A percentile compares a stretch with the other conserved stretches of the same genome.
These are phyloP conservation scores for Pichia occidentalis DNA, from an alignment of 805 yeast genomes.

Conservation along the genomic window DNA sequence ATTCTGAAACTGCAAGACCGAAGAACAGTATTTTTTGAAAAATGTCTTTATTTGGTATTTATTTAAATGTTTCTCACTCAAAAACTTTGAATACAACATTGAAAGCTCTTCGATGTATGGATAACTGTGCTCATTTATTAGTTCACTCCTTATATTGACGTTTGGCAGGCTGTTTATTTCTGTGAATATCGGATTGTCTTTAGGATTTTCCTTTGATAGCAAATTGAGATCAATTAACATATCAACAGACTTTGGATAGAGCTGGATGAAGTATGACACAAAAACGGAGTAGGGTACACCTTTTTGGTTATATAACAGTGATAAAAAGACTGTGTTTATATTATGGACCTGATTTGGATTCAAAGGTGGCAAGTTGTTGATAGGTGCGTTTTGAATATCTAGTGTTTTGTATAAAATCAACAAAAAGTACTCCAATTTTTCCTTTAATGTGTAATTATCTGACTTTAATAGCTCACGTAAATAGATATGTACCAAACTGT, in stretches of 20 bases:
- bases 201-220: background rate
- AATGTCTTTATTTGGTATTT: constrained; percentile 3
- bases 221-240: constrained; percentile 6
- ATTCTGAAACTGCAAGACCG: constrained; percentile 6
- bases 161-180: constrained; percentile 6
- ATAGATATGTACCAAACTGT: constrained; percentile 8
- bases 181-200: background rate
- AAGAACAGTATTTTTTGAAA: constrained; percentile 8
- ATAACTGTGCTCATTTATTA: background rate
- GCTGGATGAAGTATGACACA: constrained; percentile 10
- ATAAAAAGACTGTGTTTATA: constrained; percentile 11
- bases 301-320: constrained; percentile 7
- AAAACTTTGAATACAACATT: constrained; percentile 12
- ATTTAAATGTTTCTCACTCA: constrained; percentile 6
- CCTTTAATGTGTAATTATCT: background rate
- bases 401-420: constrained; percentile 13
- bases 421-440: constrained; percentile 14
- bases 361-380: background rate
- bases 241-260: constrained; percentile 11
- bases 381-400: background rate
- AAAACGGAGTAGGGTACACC: constrained; percentile 9
- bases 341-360: constrained; percentile 8
- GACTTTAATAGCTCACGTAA: constrained; percentile 5
- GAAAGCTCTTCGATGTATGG: constrained; percentile 11
- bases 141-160: constrained; percentile 9